phyloP scores from a whole-genome alignment of 2,329 filamentous ascomycete genomes.

The Fusarium nodosum region DNA sequence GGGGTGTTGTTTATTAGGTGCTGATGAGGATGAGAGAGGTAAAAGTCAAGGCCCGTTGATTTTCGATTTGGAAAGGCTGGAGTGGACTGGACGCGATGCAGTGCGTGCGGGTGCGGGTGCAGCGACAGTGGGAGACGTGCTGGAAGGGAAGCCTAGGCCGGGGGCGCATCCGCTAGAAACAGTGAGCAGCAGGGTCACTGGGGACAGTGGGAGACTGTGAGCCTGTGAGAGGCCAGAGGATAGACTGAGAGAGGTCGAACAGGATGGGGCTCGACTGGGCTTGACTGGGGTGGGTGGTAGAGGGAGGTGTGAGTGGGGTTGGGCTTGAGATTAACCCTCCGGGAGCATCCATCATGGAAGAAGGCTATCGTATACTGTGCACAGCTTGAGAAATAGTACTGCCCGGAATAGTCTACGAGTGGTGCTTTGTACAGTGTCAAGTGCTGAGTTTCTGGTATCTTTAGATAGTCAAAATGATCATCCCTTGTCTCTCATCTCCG shows the following conservation, averaged over 20 bases:
- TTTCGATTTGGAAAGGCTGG: conserved; percentile 20
- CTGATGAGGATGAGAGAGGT: conserved; percentile 19
- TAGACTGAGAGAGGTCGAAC: conserved; percentile 33
- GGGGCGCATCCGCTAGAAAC: conserved; percentile 43
- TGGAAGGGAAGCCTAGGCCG: conserved; percentile 29
- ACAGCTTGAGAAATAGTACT: background rate
- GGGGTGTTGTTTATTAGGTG: conserved; percentile 18
- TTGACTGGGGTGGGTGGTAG: conserved; percentile 47
- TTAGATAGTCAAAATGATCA: conserved; percentile 37
- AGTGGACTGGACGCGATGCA: conserved; percentile 33
- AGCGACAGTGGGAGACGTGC: conserved; percentile 32
- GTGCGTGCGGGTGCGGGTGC: conserved; percentile 20
- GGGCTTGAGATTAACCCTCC: conserved; percentile 59
- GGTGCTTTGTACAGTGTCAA: conserved; percentile 19
- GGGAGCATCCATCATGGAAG: conserved; percentile 51
- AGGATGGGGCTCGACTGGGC: conserved; percentile 42
- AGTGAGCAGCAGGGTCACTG: conserved; percentile 39
- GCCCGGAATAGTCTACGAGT: accelerated
- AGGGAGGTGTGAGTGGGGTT: conserved; percentile 59
- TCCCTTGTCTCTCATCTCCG: conserved; percentile 50
- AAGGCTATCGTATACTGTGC: conserved; percentile 45
- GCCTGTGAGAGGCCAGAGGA: conserved; percentile 23
- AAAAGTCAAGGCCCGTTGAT: conserved; percentile 3
- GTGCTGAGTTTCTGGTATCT: background rate
- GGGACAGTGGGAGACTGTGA: conserved; percentile 31